Conservation (phyloP, 139 green algal species). For the Astrephomene gubernaculifera region DNA sequence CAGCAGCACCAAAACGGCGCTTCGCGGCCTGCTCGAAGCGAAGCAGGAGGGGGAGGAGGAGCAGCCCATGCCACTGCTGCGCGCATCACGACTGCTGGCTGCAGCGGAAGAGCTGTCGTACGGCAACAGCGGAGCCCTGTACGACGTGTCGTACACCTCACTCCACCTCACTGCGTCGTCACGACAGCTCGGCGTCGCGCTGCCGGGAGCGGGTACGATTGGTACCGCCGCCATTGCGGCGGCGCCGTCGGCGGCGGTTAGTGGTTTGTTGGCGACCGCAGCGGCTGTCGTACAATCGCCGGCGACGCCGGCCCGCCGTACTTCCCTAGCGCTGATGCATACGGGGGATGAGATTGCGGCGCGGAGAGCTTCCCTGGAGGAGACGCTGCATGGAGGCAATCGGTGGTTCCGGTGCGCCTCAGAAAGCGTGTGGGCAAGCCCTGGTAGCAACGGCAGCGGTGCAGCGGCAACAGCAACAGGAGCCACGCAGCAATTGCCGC, state of each 20-base stretch:
- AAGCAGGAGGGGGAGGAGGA: too few species aligned
- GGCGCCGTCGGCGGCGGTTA: neutral
- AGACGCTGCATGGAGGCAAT: neutral
- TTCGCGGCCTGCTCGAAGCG: too few species aligned
- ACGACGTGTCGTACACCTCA: constrained; percentile 2
- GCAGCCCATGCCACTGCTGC: neutral
- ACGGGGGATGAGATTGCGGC: neutral
- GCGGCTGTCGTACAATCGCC: neutral
- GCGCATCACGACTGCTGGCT: neutral
- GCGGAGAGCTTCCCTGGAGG: neutral
- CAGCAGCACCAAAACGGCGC: too few species aligned
- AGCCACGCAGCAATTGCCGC: neutral
- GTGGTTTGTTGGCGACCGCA: neutral
- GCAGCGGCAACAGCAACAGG: neutral
- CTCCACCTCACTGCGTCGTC: neutral
- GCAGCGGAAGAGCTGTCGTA: neutral
- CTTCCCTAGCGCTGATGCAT: constrained; percentile 1
- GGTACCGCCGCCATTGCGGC: neutral
- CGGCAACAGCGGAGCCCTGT: neutral
- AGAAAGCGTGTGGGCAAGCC: neutral
- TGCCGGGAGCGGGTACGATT: neutral
- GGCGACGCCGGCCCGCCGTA: neutral
- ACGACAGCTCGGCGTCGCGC: neutral
- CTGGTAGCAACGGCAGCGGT: neutral
- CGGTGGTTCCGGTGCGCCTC: neutral